phyloP scores from a whole-genome alignment of 768 basidiomycete species.

The Omphalotus guepiniiformis region DNA sequence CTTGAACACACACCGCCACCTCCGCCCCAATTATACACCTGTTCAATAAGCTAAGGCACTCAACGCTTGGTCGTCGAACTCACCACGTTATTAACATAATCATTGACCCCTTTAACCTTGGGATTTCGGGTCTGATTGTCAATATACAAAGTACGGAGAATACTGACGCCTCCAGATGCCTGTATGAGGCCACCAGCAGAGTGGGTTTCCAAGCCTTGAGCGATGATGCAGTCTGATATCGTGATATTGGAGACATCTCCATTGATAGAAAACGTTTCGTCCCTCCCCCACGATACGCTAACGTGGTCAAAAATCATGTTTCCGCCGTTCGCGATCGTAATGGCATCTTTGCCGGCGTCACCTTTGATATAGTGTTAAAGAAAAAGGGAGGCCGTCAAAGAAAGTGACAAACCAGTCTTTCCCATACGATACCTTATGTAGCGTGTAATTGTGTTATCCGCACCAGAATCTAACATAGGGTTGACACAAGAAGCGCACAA shows the following conservation, averaged over 20 bases:
- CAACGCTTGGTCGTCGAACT: neutral
- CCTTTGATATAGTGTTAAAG: conserved; percentile 11
- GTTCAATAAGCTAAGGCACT: neutral
- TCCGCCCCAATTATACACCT: conserved; percentile 32
- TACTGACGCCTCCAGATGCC: conserved; percentile 31
- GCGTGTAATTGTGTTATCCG: conserved; percentile 25
- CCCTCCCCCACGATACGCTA: conserved; percentile 28
- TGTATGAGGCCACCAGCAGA: conserved; percentile 33
- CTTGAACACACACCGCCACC: too few species aligned
- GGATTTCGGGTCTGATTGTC: conserved; percentile 34
- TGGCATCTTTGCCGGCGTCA: conserved; percentile 29
- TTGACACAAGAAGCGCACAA: neutral
- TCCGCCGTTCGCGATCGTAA: conserved; percentile 29
- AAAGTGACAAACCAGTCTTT: conserved; percentile 16
- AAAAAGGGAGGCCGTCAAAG: neutral
- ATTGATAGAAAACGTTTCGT: conserved; percentile 33
- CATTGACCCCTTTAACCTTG: conserved; percentile 34
- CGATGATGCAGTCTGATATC: conserved; percentile 33
- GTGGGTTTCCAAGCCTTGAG: conserved; percentile 32
- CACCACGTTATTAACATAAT: conserved; percentile 33
- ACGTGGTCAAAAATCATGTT: conserved; percentile 36
- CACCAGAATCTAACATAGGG: conserved; percentile 24
- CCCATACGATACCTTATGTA: conserved; percentile 30
- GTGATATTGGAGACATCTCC: conserved; percentile 33
- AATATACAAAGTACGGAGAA: conserved; percentile 31